These are phyloP conservation scores for Penicillium occitanis DNA, from an alignment of 2,329 filamentous ascomycete species.

Conservation along the genomic window DNA sequence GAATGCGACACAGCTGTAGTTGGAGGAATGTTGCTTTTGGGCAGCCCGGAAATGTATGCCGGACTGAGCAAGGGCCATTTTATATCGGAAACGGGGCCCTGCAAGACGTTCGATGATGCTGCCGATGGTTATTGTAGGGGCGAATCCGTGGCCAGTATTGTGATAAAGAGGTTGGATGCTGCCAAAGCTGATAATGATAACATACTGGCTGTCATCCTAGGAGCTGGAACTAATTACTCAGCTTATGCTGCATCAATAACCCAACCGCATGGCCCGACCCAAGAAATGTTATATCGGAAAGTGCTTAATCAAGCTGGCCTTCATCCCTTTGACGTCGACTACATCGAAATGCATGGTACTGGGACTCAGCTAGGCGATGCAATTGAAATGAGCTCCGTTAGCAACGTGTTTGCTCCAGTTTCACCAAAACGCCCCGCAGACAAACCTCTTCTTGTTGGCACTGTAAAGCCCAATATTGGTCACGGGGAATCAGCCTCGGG, in stretches of 20 bases:
- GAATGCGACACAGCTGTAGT: constrained; percentile 81
- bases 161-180: constrained; percentile 77
- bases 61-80: constrained; percentile 75
- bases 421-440: constrained; percentile 43
- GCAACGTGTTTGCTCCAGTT: constrained; percentile 60
- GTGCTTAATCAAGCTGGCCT: constrained; percentile 72
- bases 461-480: constrained; percentile 41
- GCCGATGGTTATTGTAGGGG: constrained; percentile 82
- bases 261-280: constrained; percentile 74
- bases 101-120: constrained; percentile 76
- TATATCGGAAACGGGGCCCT: constrained; percentile 70
- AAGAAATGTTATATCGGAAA: constrained; percentile 67
- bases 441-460: constrained; percentile 57
- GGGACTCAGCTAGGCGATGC: constrained; percentile 83
- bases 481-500: constrained; percentile 45
- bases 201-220: constrained; percentile 69
- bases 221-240: constrained; percentile 76
- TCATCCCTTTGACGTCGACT: constrained; percentile 73
- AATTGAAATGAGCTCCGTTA: constrained; percentile 77
- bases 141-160: constrained; percentile 70
- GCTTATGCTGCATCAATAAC: constrained; percentile 80
- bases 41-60: constrained; percentile 76
- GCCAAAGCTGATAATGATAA: constrained; percentile 71
- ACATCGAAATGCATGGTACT: constrained; percentile 88
- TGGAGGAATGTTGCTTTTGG: constrained; percentile 71